Evolutionary conservation across 2,329 filamentous ascomycete species (phyloP), one percentile per base, ranked within the genome.

Genomic region (Knufia fluminis): DNA sequence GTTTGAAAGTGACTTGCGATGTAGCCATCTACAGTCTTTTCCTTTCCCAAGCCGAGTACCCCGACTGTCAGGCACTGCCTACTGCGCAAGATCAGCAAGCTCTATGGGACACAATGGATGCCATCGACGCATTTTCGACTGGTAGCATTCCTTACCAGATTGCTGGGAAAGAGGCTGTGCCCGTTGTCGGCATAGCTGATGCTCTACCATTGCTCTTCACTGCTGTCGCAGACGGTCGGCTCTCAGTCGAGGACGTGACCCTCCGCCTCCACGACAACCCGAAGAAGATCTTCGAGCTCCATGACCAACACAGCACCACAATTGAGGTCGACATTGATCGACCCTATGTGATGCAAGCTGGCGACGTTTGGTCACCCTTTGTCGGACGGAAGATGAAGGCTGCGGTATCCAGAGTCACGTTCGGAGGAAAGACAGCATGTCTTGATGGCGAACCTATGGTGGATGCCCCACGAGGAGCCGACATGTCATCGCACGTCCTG

Each of bases 11-110:
- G 39, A 89, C 85, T 19, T 90, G 85, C 66, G 85, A 90, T 64
- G 85, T 90, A 38, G 84, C 82, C n/a, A 76, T 90, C 59, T 89
- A 86, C 71, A 79, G 82, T 16, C 73, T 90, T 36, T 90, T 88
- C 71, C 73, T 90, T 20, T 82, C 82, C 3, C 82, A 80, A 59
- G 72, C 79, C 43, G 83, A 89, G 59, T 86, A 76, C 66, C 83
- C 85, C 1, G 73, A 79, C 50, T 86, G 79, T 62, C 69, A 74
- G 52, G 77, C 79, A 59, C 71, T 90, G 48, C 85, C 85, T 9
- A 83, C 80, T 1, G 69, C 67, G 17, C 72, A 77, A 53, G 85
- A 89, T 59, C 85, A 90, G 66, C 72, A 76, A 51, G 82, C 82
- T 33, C 73, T 90, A 10, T 90, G 85, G 85, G 78, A 84, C 55